A percentile compares a stretch with the other conserved stretches of the same genome.
Conservation (phyloP, 2,329 filamentous ascomycete species). For the Lasiodiplodia citricola region DNA sequence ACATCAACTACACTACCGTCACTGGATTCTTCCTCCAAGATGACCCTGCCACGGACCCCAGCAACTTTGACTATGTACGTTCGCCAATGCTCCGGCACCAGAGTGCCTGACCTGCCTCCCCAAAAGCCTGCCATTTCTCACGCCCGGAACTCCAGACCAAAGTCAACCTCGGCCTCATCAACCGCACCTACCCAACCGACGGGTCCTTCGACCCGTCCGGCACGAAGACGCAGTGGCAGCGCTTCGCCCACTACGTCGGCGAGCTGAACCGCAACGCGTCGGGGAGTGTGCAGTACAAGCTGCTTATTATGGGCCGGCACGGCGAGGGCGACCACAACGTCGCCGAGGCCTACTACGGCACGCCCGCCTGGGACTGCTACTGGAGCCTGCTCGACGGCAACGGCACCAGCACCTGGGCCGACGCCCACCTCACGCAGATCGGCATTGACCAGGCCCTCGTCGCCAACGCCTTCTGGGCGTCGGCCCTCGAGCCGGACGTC, state of each 20-base stretch:
- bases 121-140: neutral
- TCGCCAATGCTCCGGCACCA: neutral
- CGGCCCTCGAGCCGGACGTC: conserved; percentile 54
- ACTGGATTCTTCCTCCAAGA: conserved; percentile 70
- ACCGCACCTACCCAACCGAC: conserved; percentile 66
- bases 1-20: conserved; percentile 66
- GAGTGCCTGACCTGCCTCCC: conserved; percentile 33
- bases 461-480: conserved; percentile 65
- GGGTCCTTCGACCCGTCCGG: conserved; percentile 42
- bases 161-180: conserved; percentile 69
- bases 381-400: conserved; percentile 70
- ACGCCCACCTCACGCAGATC: conserved; percentile 64
- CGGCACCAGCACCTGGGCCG: conserved; percentile 65
- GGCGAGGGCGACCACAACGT: conserved; percentile 71
- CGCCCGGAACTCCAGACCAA: conserved; percentile 49
- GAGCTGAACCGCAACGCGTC: conserved; percentile 57
- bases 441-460: conserved; percentile 64
- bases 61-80: conserved; percentile 65
- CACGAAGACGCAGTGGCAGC: conserved; percentile 66
- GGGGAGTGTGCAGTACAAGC: conserved; percentile 64
- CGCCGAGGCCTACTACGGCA: conserved; percentile 70
- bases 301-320: conserved; percentile 72
- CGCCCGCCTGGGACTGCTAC: conserved; percentile 73
- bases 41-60: conserved; percentile 59
- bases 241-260: conserved; percentile 64